A percentile compares a stretch with the other conserved stretches of the same genome.
These are phyloP conservation scores for Entophlyctis luteolus DNA, from an alignment of 192 early-diverging fungal genomes.

Conservation along the genomic window DNA sequence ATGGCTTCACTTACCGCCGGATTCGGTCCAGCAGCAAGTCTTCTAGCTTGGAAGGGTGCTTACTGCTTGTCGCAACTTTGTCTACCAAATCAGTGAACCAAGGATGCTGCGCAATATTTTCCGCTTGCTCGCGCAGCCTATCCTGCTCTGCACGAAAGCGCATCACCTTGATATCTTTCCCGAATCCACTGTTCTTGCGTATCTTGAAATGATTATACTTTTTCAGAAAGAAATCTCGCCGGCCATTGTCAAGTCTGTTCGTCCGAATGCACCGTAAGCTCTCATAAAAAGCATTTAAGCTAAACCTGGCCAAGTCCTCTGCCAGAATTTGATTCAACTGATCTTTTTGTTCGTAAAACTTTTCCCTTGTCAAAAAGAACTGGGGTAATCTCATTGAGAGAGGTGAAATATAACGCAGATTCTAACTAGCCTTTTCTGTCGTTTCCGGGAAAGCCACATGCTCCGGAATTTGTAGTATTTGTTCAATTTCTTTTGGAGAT, in stretches of 20 bases:
- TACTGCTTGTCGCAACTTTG: conserved; percentile 40
- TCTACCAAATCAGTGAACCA: conserved; percentile 53
- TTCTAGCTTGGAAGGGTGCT: conserved; percentile 33
- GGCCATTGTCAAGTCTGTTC: conserved; percentile 41
- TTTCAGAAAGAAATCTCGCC: conserved; percentile 35
- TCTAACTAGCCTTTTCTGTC: conserved; percentile 31
- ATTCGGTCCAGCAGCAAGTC: conserved; percentile 41
- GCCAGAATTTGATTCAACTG: conserved; percentile 40
- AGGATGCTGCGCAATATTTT: conserved; percentile 38
- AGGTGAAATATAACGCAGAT: background rate
- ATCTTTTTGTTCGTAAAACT: conserved; percentile 46
- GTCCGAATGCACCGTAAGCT: background rate
- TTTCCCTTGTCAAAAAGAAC: conserved; percentile 45
- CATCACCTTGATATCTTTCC: conserved; percentile 47
- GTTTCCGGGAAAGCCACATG: conserved; percentile 30
- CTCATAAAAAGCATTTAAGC: background rate
- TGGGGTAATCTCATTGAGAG: background rate
- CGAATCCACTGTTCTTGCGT: conserved; percentile 41
- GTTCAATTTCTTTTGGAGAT: conserved; percentile 41
- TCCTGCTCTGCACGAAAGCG: conserved; percentile 33
- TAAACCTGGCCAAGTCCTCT: conserved; percentile 44
- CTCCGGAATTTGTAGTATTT: conserved; percentile 30
- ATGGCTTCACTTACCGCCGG: conserved; percentile 31
- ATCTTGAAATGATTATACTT: conserved; percentile 39
- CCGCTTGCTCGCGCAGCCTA: conserved; percentile 20